Conservation (phyloP, 148 eudicot species). For the Chenopodium formosanum region DNA sequence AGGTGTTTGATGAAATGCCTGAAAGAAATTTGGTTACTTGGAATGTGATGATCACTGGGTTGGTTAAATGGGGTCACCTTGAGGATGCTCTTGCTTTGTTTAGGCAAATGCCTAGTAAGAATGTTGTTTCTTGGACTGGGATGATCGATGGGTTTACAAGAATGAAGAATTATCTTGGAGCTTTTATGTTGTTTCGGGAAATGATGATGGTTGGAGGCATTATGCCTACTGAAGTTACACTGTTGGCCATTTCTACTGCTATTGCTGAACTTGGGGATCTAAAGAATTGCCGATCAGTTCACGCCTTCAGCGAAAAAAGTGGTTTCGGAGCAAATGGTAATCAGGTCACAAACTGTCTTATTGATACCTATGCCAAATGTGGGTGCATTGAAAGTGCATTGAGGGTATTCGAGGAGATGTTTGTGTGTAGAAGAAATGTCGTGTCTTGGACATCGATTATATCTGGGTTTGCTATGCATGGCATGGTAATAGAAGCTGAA, state of each 20-base stretch:
- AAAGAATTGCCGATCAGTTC: conserved; percentile 43
- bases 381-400: conserved; percentile 54
- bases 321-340: conserved; percentile 36
- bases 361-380: conserved; percentile 61
- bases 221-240: conserved; percentile 53
- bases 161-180: conserved; percentile 33
- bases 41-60: conserved; percentile 69
- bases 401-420: conserved; percentile 39
- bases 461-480: conserved; percentile 62
- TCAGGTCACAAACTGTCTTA: conserved; percentile 49
- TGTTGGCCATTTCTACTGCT: conserved; percentile 48
- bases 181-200: conserved; percentile 41
- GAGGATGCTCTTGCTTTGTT: conserved; percentile 42
- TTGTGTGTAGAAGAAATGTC: conserved; percentile 33
- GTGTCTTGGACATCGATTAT: conserved; percentile 71
- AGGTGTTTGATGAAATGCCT: conserved; percentile 72
- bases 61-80: conserved; percentile 45
- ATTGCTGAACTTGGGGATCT: conserved; percentile 46
- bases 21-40: conserved; percentile 56
- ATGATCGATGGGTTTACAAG: conserved; percentile 58
- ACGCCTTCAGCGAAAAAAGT: conserved; percentile 45
- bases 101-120: conserved; percentile 47
- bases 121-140: conserved; percentile 70
- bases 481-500: conserved; percentile 59
- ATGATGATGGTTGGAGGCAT: conserved; percentile 44